Base-by-base conservation (phyloP, 805 yeast species). In the Metschnikowia gruessii region DNA sequence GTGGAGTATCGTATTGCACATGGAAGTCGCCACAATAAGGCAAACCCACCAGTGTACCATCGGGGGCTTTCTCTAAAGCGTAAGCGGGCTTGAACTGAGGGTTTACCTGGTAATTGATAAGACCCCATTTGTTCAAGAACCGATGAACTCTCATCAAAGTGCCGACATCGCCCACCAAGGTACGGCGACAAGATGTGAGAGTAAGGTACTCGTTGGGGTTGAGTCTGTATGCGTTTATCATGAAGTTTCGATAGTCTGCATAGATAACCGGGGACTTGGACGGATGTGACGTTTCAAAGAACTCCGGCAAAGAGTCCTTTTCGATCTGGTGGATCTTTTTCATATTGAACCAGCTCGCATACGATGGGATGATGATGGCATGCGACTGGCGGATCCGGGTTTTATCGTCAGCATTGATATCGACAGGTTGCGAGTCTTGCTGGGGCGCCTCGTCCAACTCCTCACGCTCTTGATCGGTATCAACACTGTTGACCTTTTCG, bases 191-290 rank as follows among this genome's bases (percentile, higher is more conserved):
- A 0, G 97, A 95, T 0, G 97, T 91, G 48, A 88, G 82, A 0
- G 97, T 87, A 34, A 91, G 70, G 59, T 87, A 90, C 63, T 91
- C 97, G 57, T 85, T 85, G 18, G 97, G 97, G 54, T 91, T 88
- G 54, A 91, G 68, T 53, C 97, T 72, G 63, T 89, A 91, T 11
- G 95, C 81, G 65, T 90, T 88, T 35, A 91, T 73, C 86, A 91
- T 85, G 63, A 91, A 91, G 61, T 90, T 88, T 60, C 97, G 79
- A 60, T 89, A 87, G 63, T 82, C 85, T 49, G 78, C 79, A 62
- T 90, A 91, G 31, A 87, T 81, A 55, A 81, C 79, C 10, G 95
- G 92, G 1, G 95, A 86, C 61, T 91, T 91, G 21, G 82, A 81
- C 5, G 83, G 78, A 50, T 86, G 87, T 17, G 79, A 74, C 49